Conservation (phyloP, 495 filamentous ascomycete genomes). For the Penicillium riverlandense region DNA sequence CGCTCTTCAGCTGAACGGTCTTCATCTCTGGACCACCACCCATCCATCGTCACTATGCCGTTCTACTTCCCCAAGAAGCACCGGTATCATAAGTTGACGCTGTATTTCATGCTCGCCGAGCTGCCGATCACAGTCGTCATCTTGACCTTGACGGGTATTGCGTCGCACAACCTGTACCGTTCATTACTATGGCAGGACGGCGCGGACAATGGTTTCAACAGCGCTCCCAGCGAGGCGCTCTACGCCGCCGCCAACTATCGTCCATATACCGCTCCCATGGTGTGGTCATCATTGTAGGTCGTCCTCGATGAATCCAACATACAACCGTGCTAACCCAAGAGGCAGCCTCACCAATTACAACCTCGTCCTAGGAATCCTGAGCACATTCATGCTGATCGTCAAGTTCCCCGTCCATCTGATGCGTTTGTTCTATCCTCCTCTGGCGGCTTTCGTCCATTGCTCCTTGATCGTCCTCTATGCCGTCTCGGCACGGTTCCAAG, state of each 20-base stretch:
- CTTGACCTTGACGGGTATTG: conserved; percentile 75
- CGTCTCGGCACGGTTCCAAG: conserved; percentile 63
- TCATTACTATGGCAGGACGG: conserved; percentile 79
- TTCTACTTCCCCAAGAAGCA: conserved; percentile 49
- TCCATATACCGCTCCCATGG: conserved; percentile 58
- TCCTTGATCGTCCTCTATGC: conserved; percentile 57
- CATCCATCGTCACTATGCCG: conserved; percentile 16
- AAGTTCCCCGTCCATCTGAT: conserved; percentile 61
- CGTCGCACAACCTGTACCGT: conserved; percentile 70
- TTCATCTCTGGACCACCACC: neutral
- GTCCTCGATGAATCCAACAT: neutral
- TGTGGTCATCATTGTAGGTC: conserved; percentile 78
- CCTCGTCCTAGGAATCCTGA: conserved; percentile 72
- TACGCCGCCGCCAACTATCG: conserved; percentile 74
- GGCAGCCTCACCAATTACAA: conserved; percentile 71
- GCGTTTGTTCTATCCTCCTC: conserved; percentile 63
- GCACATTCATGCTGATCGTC: conserved; percentile 44
- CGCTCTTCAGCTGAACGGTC: neutral
- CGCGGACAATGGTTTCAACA: conserved; percentile 73
- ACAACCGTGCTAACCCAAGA: conserved; percentile 1
- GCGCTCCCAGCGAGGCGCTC: conserved; percentile 60
- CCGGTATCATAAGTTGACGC: conserved; percentile 55
- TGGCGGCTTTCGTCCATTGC: conserved; percentile 53
- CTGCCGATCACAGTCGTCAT: conserved; percentile 59
- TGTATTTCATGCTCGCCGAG: conserved; percentile 63